Conservation (phyloP, 495 filamentous ascomycete genomes). For the Neurospora tetraspora region DNA sequence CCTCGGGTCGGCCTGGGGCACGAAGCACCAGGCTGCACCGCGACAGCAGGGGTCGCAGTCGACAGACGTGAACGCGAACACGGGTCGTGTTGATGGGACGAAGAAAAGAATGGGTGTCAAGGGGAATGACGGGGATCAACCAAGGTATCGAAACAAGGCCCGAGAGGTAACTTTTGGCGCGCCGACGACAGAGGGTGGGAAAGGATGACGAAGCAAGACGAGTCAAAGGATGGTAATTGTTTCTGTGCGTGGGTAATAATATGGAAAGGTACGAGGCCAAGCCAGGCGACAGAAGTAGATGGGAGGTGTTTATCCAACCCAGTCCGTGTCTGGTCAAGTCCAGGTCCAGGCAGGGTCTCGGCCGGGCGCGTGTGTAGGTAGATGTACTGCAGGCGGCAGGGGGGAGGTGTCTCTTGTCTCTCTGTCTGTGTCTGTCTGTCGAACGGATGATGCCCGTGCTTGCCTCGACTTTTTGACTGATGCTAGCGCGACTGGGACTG, state of each 20-base stretch:
- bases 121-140: background rate
- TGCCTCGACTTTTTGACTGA: background rate
- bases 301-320: background rate
- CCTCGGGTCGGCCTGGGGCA: slow-evolving; percentile 19
- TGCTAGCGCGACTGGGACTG: background rate
- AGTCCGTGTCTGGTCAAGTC: background rate
- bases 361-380: background rate
- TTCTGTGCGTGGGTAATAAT: background rate
- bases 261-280: background rate
- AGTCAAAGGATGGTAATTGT: background rate
- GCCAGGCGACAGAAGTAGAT: background rate
- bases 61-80: slow-evolving; percentile 1
- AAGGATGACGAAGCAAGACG: background rate
- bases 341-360: background rate
- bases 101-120: background rate
- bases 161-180: background rate
- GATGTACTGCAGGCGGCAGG: background rate
- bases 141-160: background rate
- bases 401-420: background rate
- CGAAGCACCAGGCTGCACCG: slow-evolving; percentile 18
- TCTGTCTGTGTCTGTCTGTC: background rate
- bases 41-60: slow-evolving; percentile 10
- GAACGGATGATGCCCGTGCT: background rate
- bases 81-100: background rate
- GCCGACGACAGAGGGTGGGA: background rate